These are phyloP conservation scores for Arthrobotrys iridis DNA, from an alignment of 2,329 filamentous ascomycete species.

Conservation along the genomic window DNA sequence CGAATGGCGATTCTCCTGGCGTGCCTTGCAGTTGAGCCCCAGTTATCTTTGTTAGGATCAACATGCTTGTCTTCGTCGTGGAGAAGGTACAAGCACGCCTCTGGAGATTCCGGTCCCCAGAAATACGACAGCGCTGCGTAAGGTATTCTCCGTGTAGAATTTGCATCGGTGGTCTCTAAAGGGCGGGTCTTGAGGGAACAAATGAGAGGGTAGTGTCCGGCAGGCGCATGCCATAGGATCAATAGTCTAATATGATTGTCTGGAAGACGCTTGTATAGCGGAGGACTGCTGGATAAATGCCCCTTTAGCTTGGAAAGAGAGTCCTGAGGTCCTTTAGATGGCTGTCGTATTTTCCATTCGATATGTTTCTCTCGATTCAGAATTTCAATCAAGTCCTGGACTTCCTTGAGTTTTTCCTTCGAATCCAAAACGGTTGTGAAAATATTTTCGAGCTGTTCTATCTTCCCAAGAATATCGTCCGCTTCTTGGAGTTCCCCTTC, in stretches of 20 bases:
- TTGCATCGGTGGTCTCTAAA: not conserved
- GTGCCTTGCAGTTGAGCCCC: not conserved
- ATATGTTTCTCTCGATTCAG: not conserved
- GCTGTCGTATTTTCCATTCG: not conserved
- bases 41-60: not conserved
- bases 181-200: not conserved
- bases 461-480: not conserved
- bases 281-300: not conserved
- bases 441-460: not conserved
- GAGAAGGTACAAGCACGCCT: not conserved
- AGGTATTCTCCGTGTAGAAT: not conserved
- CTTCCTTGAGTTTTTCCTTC: not conserved
- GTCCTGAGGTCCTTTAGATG: not conserved
- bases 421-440: not conserved
- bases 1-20: not conserved
- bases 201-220: not conserved
- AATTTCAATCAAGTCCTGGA: not conserved
- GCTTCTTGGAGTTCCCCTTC: not conserved
- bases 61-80: not conserved
- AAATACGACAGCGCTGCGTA: constrained; percentile 1
- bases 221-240: not conserved
- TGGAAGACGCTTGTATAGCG: not conserved
- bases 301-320: not conserved
- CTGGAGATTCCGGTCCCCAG: not conserved
- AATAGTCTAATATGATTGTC: not conserved